Percentiles rank a stretch among this genome's conserved stretches.
Evolutionary conservation across 441 rosid species (phyloP).

Genomic region (Breynia disticha): DNA sequence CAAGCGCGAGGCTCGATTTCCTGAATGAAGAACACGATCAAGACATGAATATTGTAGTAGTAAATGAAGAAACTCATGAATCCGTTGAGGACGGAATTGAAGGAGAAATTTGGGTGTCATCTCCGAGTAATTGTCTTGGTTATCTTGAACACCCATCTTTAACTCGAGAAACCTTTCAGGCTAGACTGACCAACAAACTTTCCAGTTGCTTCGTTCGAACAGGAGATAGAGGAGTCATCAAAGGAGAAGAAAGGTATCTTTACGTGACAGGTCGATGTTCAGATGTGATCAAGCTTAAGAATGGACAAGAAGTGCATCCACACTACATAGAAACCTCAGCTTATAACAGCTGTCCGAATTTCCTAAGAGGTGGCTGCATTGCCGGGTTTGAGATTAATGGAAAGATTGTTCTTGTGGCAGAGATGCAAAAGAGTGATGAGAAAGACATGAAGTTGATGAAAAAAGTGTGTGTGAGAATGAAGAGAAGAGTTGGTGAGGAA

Average conservation of each 20-base stretch:
- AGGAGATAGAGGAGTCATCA: conserved; percentile 43
- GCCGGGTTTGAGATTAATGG: conserved; percentile 31
- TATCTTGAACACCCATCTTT: conserved; percentile 43
- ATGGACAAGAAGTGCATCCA: conserved; percentile 30
- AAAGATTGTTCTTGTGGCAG: conserved; percentile 31
- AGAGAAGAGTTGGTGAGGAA: conserved; percentile 19
- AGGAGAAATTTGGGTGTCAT: conserved; percentile 63
- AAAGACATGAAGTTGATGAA: conserved; percentile 13
- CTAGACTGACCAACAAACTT: conserved; percentile 21
- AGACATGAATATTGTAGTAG: conserved; percentile 41
- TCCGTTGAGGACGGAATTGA: conserved; percentile 39
- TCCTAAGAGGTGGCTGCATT: conserved; percentile 46
- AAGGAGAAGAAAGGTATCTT: conserved; percentile 39
- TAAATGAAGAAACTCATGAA: conserved; percentile 38
- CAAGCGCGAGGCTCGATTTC: conserved; percentile 33
- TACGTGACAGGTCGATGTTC: conserved; percentile 46
- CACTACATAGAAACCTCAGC: conserved; percentile 48
- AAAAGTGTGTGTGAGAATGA: conserved; percentile 30
- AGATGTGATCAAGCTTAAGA: conserved; percentile 30
- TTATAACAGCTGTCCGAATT: conserved; percentile 22
- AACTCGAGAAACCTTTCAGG: conserved; percentile 35
- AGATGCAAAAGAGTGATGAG: conserved; percentile 31
- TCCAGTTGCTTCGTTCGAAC: conserved; percentile 32
- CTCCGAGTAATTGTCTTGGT: conserved; percentile 56
- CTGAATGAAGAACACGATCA: conserved; percentile 22